phyloP scores from a whole-genome alignment of 257 asterid genomes.

The Cordia subcordata region DNA sequence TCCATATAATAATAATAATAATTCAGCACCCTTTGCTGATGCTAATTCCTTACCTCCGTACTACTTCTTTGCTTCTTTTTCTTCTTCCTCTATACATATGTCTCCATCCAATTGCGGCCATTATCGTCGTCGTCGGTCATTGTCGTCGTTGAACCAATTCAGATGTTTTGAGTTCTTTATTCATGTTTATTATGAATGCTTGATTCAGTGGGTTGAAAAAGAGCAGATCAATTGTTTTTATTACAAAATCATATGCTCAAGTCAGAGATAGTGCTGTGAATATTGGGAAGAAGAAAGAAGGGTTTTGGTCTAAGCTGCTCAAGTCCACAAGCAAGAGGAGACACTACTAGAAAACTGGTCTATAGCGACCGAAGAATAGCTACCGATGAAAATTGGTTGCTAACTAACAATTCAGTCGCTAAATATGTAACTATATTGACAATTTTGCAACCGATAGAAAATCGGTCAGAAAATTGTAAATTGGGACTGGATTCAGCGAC shows the following conservation, averaged over 20 bases:
- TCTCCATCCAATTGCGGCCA: constrained; percentile 25
- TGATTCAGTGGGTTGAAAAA: constrained; percentile 27
- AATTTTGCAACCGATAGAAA: no score
- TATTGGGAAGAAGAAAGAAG: constrained; percentile 45
- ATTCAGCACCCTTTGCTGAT: no score
- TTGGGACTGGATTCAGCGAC: no score
- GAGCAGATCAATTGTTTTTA: constrained; percentile 59
- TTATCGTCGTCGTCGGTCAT: no score
- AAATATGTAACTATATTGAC: no score
- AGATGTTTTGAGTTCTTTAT: constrained; percentile 14
- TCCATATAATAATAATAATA: no score
- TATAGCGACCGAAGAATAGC: not conserved
- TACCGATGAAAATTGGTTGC: no score
- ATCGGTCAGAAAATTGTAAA: no score
- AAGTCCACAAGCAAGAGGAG: constrained; percentile 16
- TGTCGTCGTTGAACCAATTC: constrained; percentile 41
- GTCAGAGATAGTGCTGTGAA: constrained; percentile 8
- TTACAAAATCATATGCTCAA: constrained; percentile 10
- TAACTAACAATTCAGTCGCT: no score
- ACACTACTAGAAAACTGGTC: no score
- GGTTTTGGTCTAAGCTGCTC: constrained; percentile 52
- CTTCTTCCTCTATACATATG: constrained; percentile 28
- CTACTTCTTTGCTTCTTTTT: constrained; percentile 4
- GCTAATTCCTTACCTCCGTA: constrained; percentile 25
- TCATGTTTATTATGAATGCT: constrained; percentile 5